Conservation (phyloP, 257 asterid genomes). For the Lithospermum erythrorhizon region DNA sequence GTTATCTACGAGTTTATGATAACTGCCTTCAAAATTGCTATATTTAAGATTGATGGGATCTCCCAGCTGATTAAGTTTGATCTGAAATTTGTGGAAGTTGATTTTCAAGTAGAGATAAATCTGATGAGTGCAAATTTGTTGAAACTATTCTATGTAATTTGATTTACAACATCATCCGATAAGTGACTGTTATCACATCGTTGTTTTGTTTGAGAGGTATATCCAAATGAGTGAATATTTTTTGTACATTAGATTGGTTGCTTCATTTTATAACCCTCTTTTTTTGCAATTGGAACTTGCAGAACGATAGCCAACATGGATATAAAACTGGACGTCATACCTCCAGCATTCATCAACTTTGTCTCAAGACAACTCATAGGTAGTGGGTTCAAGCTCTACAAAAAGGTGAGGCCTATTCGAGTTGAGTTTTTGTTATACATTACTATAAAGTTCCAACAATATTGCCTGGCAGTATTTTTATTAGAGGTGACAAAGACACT, state of each 20-base stretch:
- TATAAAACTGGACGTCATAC: slow-evolving; percentile 60
- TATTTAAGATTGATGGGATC: too few relatives aligned
- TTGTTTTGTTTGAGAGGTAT: not conserved
- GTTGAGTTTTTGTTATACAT: too few relatives aligned
- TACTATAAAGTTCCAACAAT: too few relatives aligned
- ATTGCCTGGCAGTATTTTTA: too few relatives aligned
- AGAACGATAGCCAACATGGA: slow-evolving; percentile 84
- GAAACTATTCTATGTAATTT: not conserved
- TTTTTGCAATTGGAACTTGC: slow-evolving; percentile 15
- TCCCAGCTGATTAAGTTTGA: too few relatives aligned
- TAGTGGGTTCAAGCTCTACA: slow-evolving; percentile 88
- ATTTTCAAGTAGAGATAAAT: too few relatives aligned
- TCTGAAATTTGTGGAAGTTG: too few relatives aligned
- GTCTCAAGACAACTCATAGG: slow-evolving; percentile 80
- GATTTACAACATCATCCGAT: not conserved
- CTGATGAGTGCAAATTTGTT: too few relatives aligned
- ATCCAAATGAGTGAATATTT: not conserved
- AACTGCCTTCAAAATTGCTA: too few relatives aligned
- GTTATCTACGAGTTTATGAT: too few relatives aligned
- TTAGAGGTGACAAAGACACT: too few relatives aligned
- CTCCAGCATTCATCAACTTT: slow-evolving; percentile 74
- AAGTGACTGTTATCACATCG: not conserved
- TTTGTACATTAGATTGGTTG: not conserved
- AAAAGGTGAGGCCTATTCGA: slow-evolving; percentile 37
- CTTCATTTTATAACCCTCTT: not conserved